These are phyloP conservation scores for Acephala macrosclerotiorum DNA, from an alignment of 2,329 filamentous ascomycete species.

Conservation along the genomic window DNA sequence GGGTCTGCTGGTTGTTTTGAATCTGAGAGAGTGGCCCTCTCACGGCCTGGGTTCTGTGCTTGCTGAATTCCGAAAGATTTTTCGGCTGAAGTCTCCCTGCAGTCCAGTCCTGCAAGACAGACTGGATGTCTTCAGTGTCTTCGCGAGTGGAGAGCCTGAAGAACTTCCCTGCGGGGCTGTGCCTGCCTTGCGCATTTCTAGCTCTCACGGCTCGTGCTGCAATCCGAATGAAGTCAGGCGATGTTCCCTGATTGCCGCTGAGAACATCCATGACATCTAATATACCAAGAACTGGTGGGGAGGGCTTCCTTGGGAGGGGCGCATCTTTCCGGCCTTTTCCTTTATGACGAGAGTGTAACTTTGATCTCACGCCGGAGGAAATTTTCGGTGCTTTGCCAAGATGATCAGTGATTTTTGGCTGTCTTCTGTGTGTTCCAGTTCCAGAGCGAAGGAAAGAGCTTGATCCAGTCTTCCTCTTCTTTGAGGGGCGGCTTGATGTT, in stretches of 20 bases:
- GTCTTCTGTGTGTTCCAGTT: slow-evolving; percentile 22
- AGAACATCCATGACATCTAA: slow-evolving; percentile 60
- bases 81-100: slow-evolving; percentile 37
- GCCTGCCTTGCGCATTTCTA: slow-evolving; percentile 57
- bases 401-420: slow-evolving; percentile 42
- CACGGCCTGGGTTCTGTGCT: background rate
- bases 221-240: slow-evolving; percentile 66
- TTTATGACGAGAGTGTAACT: background rate
- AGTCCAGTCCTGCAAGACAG: slow-evolving; percentile 63
- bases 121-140: slow-evolving; percentile 65
- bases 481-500: slow-evolving; percentile 16
- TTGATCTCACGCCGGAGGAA: background rate
- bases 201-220: slow-evolving; percentile 64
- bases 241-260: background rate
- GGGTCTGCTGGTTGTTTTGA: slow-evolving; percentile 34
- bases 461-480: slow-evolving; percentile 33
- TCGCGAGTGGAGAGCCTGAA: slow-evolving; percentile 66
- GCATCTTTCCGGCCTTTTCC: background rate
- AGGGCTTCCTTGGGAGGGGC: background rate
- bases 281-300: slow-evolving; percentile 62
- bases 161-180: slow-evolving; percentile 61
- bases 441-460: slow-evolving; percentile 18
- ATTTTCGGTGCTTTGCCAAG: slow-evolving; percentile 22
- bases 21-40: slow-evolving; percentile 31
- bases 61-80: background rate